Evolutionary conservation across 139 green algal genomes (phyloP), one percentile per base, ranked within the genome.

Genomic region (Chlorella sp.): DNA sequence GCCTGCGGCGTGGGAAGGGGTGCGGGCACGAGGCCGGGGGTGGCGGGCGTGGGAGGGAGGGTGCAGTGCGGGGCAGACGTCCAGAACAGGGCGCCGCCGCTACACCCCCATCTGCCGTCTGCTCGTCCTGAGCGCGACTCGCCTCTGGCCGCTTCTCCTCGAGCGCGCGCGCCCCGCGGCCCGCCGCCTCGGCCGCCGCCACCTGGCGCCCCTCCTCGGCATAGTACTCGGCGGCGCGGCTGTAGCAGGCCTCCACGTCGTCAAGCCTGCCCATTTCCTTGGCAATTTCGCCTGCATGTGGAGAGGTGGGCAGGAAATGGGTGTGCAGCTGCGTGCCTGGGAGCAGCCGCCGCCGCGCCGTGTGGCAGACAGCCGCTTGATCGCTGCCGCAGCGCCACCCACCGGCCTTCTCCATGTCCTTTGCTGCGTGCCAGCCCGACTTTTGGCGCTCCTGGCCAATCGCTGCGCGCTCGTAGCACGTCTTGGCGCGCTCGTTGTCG

Each of bases 381-480:
- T 55, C 46, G 17, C 46, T 17, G 46, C 46, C 46, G 14, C 46
- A 27, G 38, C 6, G 7, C 38, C 38, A 29, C 65, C 23, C 27
- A 72, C 46, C 43, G 3, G 82, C 81, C 50, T 81, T 76, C 33
- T 89, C 86, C 77, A 93, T 48, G 69, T 90, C 80, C 77, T 94
- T 95, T 21, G 79, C 92, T 5, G 92, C 88, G 51, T 96, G 91
- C 88, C 87, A 97, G 0, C 76, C 64, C 1, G 86, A 92, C 8
- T 83, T 83, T 51, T 92, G 82, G 55, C 85, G 79, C 38, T 93
- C 85, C 40, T 95, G 89, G 0, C 89, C 88, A 23, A 77, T 72
- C 3, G 91, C 85, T 51, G 92, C 90, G 17, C 75, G 82, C 79
- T 96, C 91, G 33, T 85, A 93, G 9, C 87, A 86, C 17, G 85